These are phyloP conservation scores for Steccherinum ochraceum DNA, from an alignment of 768 basidiomycete genomes.

Conservation along the genomic window DNA sequence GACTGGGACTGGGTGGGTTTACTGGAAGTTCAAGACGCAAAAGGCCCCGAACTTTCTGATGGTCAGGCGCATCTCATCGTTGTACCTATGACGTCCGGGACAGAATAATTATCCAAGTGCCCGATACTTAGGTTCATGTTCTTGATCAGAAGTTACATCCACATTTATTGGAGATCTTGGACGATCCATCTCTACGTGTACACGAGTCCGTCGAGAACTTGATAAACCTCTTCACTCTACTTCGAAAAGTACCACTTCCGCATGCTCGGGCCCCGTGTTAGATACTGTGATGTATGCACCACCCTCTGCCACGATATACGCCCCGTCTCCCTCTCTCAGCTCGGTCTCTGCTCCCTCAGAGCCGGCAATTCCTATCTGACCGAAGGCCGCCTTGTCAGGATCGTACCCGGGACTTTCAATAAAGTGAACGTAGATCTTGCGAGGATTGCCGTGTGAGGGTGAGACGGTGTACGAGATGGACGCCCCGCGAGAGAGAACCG, in stretches of 20 bases:
- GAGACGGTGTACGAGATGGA: slow-evolving; percentile 47
- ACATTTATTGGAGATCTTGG: no score
- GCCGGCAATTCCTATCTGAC: slow-evolving; percentile 45
- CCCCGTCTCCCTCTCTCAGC: slow-evolving; percentile 83
- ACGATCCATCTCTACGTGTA: no score
- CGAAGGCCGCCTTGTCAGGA: slow-evolving; percentile 46
- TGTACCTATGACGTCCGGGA: no score
- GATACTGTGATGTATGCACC: slow-evolving; percentile 41
- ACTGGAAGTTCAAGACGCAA: no score
- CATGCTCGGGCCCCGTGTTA: slow-evolving; percentile 60
- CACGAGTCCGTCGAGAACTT: no score
- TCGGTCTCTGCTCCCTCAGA: slow-evolving; percentile 37
- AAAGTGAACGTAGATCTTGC: slow-evolving; percentile 80
- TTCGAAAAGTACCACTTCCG: slow-evolving; percentile 77
- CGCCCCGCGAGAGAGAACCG: slow-evolving; percentile 55
- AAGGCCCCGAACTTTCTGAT: no score
- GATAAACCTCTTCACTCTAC: no score
- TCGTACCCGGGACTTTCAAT: slow-evolving; percentile 84
- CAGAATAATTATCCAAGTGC: no score
- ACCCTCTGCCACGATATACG: slow-evolving; percentile 54
- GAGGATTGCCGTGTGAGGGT: slow-evolving; percentile 15
- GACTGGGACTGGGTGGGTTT: no score
- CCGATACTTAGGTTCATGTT: no score
- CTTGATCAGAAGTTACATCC: no score
- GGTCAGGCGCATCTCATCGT: no score